A percentile compares a stretch with the other conserved stretches of the same genome.
These are phyloP conservation scores for Xylaria multiplex DNA, from an alignment of 2,329 filamentous ascomycete genomes.

Conservation along the genomic window DNA sequence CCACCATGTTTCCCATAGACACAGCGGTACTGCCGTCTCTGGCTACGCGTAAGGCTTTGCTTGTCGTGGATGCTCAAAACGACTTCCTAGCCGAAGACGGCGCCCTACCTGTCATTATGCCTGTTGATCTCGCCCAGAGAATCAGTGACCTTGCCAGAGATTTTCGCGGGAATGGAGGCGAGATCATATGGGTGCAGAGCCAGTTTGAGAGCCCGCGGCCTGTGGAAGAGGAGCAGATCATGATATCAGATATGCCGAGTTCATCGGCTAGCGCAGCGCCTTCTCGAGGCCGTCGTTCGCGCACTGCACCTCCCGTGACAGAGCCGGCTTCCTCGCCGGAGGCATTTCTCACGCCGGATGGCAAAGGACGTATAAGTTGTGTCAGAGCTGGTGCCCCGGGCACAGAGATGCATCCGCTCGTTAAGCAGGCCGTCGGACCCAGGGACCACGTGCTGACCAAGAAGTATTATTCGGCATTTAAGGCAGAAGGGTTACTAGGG, in stretches of 20 bases:
- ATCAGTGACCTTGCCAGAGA: slow-evolving; percentile 72
- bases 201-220: slow-evolving; percentile 73
- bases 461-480: slow-evolving; percentile 88
- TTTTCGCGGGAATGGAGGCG: slow-evolving; percentile 76
- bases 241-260: slow-evolving; percentile 52
- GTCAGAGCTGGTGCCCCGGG: slow-evolving; percentile 59
- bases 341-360: slow-evolving; percentile 55
- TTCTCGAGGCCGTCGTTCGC: slow-evolving; percentile 42
- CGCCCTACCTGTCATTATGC: slow-evolving; percentile 71
- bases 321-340: slow-evolving; percentile 41
- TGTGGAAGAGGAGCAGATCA: slow-evolving; percentile 63
- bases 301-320: slow-evolving; percentile 43
- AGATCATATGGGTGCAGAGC: slow-evolving; percentile 87
- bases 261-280: slow-evolving; percentile 32
- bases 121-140: slow-evolving; percentile 72
- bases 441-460: slow-evolving; percentile 70
- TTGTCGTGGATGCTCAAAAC: slow-evolving; percentile 89
- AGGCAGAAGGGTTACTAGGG: slow-evolving; percentile 76
- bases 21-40: slow-evolving; percentile 65
- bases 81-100: slow-evolving; percentile 81
- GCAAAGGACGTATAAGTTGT: slow-evolving; percentile 51
- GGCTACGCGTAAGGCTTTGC: slow-evolving; percentile 73
- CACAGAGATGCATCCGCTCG: slow-evolving; percentile 55
- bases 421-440: slow-evolving; percentile 58
- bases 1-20: slow-evolving; percentile 66